These are phyloP conservation scores for Austroboletus novae-zelandiae DNA, from an alignment of 1,284 basidiomycete genomes.

Conservation along the genomic window DNA sequence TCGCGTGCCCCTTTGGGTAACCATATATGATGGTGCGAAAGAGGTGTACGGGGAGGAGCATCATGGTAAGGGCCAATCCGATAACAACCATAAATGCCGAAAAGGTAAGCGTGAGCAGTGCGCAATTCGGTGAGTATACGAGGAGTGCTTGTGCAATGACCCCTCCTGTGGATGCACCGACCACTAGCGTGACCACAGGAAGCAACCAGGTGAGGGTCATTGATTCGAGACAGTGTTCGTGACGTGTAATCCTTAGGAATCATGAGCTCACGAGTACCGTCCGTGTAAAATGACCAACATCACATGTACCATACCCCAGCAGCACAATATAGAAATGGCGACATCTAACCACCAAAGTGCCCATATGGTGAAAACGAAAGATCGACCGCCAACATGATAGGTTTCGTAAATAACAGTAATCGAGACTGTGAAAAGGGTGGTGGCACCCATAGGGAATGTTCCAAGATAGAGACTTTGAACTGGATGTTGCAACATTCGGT, in stretches of 20 bases:
- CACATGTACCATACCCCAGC: conserved; percentile 62
- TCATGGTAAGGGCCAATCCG: conserved; percentile 53
- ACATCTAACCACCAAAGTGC: conserved; percentile 75
- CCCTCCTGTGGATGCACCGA: conserved; percentile 65
- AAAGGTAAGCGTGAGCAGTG: conserved; percentile 52
- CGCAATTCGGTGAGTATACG: conserved; percentile 44
- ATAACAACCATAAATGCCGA: conserved; percentile 56
- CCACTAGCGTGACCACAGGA: conserved; percentile 70
- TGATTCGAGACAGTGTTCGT: conserved; percentile 53
- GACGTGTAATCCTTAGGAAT: conserved; percentile 53
- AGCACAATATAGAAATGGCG: conserved; percentile 54
- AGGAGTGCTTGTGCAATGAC: conserved; percentile 52
- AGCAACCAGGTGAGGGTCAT: conserved; percentile 69
- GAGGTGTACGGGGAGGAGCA: conserved; percentile 54
- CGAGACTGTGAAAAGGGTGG: conserved; percentile 59
- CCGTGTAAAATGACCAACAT: conserved; percentile 45
- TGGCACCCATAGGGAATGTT: conserved; percentile 69
- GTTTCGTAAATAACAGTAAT: conserved; percentile 43
- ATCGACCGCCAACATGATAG: conserved; percentile 49
- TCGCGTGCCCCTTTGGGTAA: conserved; percentile 42
- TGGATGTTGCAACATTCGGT: conserved; percentile 55
- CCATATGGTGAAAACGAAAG: conserved; percentile 65
- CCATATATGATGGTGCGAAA: conserved; percentile 48
- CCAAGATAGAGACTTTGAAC: conserved; percentile 67
- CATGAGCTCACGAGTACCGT: conserved; percentile 7